Evolutionary conservation across 1,139 yeast genomes (phyloP).

Genomic region (Candida labiduridarum): DNA sequence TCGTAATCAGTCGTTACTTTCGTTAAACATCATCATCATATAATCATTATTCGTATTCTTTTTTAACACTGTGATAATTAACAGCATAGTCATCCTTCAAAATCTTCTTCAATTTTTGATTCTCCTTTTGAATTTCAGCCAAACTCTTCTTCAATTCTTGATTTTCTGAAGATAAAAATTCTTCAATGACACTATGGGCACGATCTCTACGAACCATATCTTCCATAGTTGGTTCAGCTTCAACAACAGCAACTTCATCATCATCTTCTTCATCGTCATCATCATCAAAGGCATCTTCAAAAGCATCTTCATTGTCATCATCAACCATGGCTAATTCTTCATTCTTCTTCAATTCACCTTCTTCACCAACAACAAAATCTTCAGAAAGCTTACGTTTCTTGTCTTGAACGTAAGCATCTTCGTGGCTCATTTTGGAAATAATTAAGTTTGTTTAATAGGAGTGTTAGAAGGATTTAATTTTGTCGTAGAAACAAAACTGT

Average conservation of each 20-base stretch:
- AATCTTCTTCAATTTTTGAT: conserved; percentile 14
- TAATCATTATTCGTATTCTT: neutral
- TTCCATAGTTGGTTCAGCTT: conserved; percentile 9
- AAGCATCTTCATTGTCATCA: conserved; percentile 3
- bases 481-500: neutral
- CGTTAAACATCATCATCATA: neutral
- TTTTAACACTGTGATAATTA: conserved; percentile 5
- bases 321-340: conserved; percentile 11
- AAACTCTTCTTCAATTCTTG: conserved; percentile 14
- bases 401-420: conserved; percentile 16
- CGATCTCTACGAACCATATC: conserved; percentile 15
- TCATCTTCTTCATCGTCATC: conserved; percentile 11
- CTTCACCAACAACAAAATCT: conserved; percentile 11
- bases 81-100: conserved; percentile 16
- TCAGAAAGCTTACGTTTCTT: conserved; percentile 16
- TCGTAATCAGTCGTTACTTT: neutral
- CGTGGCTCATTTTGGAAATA: conserved; percentile 17
- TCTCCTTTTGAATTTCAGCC: conserved; percentile 14
- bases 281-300: conserved; percentile 4
- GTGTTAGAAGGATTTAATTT: neutral
- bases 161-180: conserved; percentile 15
- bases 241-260: conserved; percentile 2
- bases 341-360: conserved; percentile 12
- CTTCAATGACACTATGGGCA: conserved; percentile 15
- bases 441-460: neutral